Evolutionary conservation across 2,329 filamentous ascomycete species (phyloP).

Genomic region (Diplodia intermedia): DNA sequence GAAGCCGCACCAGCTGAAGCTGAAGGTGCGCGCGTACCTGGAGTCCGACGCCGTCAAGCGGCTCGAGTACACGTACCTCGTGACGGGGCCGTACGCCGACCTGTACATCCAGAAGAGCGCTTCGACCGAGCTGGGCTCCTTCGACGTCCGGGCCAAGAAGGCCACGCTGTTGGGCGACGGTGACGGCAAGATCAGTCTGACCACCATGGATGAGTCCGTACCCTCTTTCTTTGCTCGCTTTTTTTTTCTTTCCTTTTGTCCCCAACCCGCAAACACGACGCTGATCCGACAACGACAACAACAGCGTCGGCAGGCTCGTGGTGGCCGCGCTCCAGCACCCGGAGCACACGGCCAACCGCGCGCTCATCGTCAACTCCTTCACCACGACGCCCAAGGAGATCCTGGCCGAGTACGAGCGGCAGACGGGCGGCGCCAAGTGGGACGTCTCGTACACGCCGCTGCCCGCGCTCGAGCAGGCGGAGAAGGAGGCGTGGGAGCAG

Average conservation of each 20-base stretch:
- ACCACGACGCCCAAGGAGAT: slow-evolving; percentile 69
- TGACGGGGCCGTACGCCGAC: slow-evolving; percentile 73
- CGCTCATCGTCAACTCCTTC: slow-evolving; percentile 74
- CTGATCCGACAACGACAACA: neutral
- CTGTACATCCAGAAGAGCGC: slow-evolving; percentile 62
- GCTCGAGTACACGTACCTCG: slow-evolving; percentile 70
- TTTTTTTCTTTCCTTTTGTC: neutral
- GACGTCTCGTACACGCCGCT: slow-evolving; percentile 61
- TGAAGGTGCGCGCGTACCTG: slow-evolving; percentile 68
- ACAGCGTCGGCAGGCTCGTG: slow-evolving; percentile 70
- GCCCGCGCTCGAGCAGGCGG: slow-evolving; percentile 61
- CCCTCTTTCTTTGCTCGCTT: neutral
- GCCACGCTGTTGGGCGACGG: slow-evolving; percentile 69
- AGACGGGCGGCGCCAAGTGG: slow-evolving; percentile 64
- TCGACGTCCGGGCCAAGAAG: slow-evolving; percentile 62
- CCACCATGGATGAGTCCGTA: slow-evolving; percentile 73
- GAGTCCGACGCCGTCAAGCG: slow-evolving; percentile 40
- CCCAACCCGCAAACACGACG: neutral
- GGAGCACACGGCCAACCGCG: slow-evolving; percentile 59
- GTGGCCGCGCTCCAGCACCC: slow-evolving; percentile 67
- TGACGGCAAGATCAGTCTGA: slow-evolving; percentile 65
- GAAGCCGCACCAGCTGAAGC: slow-evolving; percentile 72
- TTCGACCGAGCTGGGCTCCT: slow-evolving; percentile 60
- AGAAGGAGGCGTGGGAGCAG: slow-evolving; percentile 65
- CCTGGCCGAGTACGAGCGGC: slow-evolving; percentile 70